Percentiles rank a stretch among this genome's conserved stretches.
phyloP scores from a whole-genome alignment of 2,329 filamentous ascomycete species.

The Sporothrix inflata region DNA sequence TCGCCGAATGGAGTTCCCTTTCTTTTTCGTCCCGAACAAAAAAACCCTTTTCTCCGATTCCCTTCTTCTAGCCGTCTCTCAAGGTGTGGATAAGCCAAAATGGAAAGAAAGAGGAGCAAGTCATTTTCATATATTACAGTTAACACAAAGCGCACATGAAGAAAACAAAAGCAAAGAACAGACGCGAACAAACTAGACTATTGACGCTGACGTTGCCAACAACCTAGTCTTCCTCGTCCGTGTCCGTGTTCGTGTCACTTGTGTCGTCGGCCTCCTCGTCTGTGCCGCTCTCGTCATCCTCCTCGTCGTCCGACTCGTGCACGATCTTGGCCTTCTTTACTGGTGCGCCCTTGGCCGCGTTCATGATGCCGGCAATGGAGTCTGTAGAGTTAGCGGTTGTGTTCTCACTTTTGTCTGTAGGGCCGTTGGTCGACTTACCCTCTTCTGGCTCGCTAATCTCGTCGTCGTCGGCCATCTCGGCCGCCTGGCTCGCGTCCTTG shows the following conservation, averaged over 20 bases:
- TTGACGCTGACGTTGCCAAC: background rate
- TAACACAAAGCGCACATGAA: background rate
- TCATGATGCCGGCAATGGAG: slow-evolving; percentile 89
- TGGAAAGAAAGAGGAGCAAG: background rate
- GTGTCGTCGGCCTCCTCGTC: slow-evolving; percentile 72
- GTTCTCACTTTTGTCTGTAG: slow-evolving; percentile 28
- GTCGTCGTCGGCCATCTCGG: slow-evolving; percentile 78
- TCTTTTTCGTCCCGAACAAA: background rate
- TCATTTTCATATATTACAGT: slow-evolving; percentile 9
- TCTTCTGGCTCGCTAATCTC: slow-evolving; percentile 98
- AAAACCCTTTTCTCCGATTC: background rate
- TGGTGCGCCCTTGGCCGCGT: slow-evolving; percentile 75
- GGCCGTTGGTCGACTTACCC: slow-evolving; percentile 64
- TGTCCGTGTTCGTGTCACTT: slow-evolving; percentile 70
- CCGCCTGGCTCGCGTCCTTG: slow-evolving; percentile 85
- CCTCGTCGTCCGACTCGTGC: slow-evolving; percentile 51
- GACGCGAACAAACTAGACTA: background rate
- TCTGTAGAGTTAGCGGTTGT: slow-evolving; percentile 54
- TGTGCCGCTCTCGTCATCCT: slow-evolving; percentile 75
- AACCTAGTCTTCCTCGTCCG: slow-evolving; percentile 61
- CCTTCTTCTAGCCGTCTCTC: slow-evolving; percentile 12
- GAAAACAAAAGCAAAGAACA: background rate
- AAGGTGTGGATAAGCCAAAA: background rate
- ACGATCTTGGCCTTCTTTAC: slow-evolving; percentile 58
- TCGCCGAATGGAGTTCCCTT: slow-evolving; percentile 15